phyloP scores from a whole-genome alignment of 2,329 filamentous ascomycete genomes.

The Microdochium trichocladiopsis region DNA sequence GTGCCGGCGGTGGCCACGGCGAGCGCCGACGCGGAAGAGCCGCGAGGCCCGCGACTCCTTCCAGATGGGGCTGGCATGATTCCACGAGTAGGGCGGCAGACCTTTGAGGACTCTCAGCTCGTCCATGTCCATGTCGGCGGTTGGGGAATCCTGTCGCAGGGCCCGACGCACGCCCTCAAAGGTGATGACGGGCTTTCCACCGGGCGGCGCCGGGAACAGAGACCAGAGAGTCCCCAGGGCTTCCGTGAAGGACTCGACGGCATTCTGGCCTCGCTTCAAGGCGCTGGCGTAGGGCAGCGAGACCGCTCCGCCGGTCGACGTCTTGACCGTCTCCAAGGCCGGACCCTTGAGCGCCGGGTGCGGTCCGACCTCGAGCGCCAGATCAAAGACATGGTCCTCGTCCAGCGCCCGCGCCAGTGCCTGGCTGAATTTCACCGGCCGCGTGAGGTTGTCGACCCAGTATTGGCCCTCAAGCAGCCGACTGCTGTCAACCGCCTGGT shows the following conservation, averaged over 20 bases:
- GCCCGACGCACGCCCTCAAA: not conserved
- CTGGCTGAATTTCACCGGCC: conserved; percentile 24
- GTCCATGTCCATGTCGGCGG: not conserved
- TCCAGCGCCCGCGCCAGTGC: conserved; percentile 11
- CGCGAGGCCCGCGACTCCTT: conserved; percentile 4
- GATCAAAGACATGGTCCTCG: conserved; percentile 8
- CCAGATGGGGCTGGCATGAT: conserved; percentile 6
- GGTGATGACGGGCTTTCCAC: not conserved
- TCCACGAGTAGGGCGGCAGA: conserved; percentile 9
- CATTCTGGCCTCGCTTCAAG: not conserved
- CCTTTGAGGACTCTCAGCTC: conserved; percentile 1
- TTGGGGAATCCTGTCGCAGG: not conserved
- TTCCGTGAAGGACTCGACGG: conserved; percentile 1
- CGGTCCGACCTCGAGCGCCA: conserved; percentile 26
- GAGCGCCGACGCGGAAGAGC: not conserved
- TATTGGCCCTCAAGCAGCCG: conserved; percentile 12
- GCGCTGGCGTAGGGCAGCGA: conserved; percentile 5
- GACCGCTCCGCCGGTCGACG: not conserved
- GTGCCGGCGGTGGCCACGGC: conserved; percentile 1
- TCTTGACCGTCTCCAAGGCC: not conserved
- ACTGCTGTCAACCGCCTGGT: not conserved
- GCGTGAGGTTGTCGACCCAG: conserved; percentile 26
- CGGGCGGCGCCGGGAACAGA: not conserved
- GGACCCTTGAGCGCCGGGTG: conserved; percentile 25
- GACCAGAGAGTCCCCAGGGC: conserved; percentile 7